phyloP scores from a whole-genome alignment of 805 yeast species.

The Metschnikowia kunwiensis region DNA sequence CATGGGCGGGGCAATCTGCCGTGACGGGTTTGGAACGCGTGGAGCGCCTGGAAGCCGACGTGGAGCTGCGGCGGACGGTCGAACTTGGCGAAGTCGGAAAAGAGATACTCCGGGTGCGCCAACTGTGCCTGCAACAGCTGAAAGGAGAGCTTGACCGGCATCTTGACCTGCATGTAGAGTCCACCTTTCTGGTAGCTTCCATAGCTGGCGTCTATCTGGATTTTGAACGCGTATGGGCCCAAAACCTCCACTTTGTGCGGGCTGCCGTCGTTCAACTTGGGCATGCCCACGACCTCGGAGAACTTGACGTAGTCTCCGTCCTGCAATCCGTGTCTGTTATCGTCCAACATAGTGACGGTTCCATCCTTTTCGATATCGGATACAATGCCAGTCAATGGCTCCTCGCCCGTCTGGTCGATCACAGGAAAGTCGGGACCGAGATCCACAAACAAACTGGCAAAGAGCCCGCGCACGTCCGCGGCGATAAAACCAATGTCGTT shows the following conservation, averaged over 20 bases:
- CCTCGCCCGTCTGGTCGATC: constrained; percentile 88
- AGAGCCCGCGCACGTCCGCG: constrained; percentile 81
- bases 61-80: constrained; percentile 91
- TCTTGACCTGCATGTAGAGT: constrained; percentile 85
- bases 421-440: constrained; percentile 80
- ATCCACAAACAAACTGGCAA: constrained; percentile 87
- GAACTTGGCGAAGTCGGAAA: constrained; percentile 90
- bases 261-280: constrained; percentile 67
- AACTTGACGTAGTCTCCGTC: constrained; percentile 90
- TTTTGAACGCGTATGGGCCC: constrained; percentile 92
- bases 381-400: constrained; percentile 80
- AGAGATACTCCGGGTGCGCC: constrained; percentile 69
- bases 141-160: constrained; percentile 64
- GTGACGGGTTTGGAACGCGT: constrained; percentile 64
- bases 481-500: constrained; percentile 75
- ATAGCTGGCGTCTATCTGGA: constrained; percentile 51
- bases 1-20: constrained; percentile 75
- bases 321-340: constrained; percentile 87
- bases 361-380: constrained; percentile 87
- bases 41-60: constrained; percentile 86
- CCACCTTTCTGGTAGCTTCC: constrained; percentile 83
- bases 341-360: constrained; percentile 90
- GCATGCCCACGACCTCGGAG: constrained; percentile 79
- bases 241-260: constrained; percentile 75
- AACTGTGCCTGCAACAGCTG: constrained; percentile 64